phyloP scores from a whole-genome alignment of 2,329 filamentous ascomycete species.

The Chrysoporthe deuterocubensis region DNA sequence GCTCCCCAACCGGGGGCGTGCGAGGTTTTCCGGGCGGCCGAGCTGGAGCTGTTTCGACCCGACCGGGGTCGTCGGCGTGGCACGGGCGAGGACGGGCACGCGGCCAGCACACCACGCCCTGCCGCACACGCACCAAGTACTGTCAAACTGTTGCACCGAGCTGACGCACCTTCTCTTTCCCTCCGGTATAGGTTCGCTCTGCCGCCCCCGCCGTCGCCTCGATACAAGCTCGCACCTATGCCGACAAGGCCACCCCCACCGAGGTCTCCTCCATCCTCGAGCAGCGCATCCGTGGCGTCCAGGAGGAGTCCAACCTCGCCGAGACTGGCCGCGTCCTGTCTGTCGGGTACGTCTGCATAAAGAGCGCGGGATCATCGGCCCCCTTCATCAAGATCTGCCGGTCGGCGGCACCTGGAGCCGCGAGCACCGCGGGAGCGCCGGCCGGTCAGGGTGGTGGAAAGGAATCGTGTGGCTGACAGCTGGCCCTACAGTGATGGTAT shows the following conservation, averaged over 20 bases:
- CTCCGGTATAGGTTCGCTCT: conserved; percentile 73
- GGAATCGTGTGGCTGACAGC: conserved; percentile 35
- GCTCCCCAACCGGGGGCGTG: conserved; percentile 37
- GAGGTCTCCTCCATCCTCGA: conserved; percentile 99
- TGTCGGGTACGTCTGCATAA: conserved; percentile 80
- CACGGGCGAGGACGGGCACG: conserved; percentile 22
- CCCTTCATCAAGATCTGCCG: neutral
- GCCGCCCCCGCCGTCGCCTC: conserved; percentile 75
- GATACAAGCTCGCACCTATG: conserved; percentile 83
- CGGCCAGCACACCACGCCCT: conserved; percentile 24
- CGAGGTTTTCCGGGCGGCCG: conserved; percentile 36
- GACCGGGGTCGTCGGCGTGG: conserved; percentile 24
- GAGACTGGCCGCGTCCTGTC: conserved; percentile 99
- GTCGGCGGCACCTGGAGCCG: neutral
- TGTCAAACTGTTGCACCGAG: conserved; percentile 34
- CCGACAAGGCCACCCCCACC: conserved; percentile 94
- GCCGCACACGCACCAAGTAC: conserved; percentile 13
- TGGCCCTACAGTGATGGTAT: conserved; percentile 87
- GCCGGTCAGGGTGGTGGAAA: neutral
- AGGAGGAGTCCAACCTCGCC: conserved; percentile 93
- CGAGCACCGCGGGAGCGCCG: neutral
- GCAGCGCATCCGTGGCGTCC: conserved; percentile 97
- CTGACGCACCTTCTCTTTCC: conserved; percentile 29
- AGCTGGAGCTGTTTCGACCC: conserved; percentile 32
- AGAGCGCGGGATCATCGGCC: neutral